Percentiles rank a stretch among this genome's conserved stretches.
Evolutionary conservation across 805 yeast species (phyloP).

Genomic region (Starmerella potacharoeniae): DNA sequence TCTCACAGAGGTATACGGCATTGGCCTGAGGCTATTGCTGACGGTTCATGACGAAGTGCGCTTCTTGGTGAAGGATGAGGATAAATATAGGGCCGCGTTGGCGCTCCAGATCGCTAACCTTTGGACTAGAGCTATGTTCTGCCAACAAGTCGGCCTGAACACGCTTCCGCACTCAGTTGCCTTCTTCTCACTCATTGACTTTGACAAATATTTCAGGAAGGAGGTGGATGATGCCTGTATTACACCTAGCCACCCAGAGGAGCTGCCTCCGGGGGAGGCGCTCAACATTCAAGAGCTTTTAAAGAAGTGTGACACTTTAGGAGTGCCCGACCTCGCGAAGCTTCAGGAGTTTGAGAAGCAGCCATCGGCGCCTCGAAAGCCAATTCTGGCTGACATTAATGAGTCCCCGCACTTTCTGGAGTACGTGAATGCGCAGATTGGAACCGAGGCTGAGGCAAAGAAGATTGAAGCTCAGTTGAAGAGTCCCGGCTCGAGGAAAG

Average conservation of each 20-base stretch:
- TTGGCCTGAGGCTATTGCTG: slow-evolving; percentile 67
- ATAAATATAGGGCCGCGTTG: slow-evolving; percentile 65
- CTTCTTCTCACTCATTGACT: slow-evolving; percentile 85
- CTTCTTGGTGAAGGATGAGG: slow-evolving; percentile 61
- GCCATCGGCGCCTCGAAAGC: slow-evolving; percentile 3
- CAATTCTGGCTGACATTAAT: slow-evolving; percentile 12
- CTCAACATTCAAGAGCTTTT: slow-evolving; percentile 48
- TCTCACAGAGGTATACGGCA: slow-evolving; percentile 46
- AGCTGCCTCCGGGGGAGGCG: slow-evolving; percentile 73
- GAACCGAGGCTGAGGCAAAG: slow-evolving; percentile 7
- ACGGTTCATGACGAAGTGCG: slow-evolving; percentile 95
- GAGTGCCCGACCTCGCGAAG: background rate
- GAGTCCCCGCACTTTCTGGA: slow-evolving; percentile 8
- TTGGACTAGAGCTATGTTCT: slow-evolving; percentile 95
- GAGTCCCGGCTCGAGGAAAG: background rate
- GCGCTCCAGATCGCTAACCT: slow-evolving; percentile 79
- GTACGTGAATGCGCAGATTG: slow-evolving; percentile 17
- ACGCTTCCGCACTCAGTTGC: slow-evolving; percentile 94
- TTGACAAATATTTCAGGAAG: slow-evolving; percentile 77
- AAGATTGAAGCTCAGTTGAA: slow-evolving; percentile 7
- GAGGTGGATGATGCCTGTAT: slow-evolving; percentile 87
- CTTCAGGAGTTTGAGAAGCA: slow-evolving; percentile 2
- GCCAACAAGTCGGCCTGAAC: slow-evolving; percentile 78
- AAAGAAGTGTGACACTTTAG: slow-evolving; percentile 21
- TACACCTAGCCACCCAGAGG: slow-evolving; percentile 69